phyloP scores from a whole-genome alignment of 495 filamentous ascomycete species.

The Neohortaea acidophila region DNA sequence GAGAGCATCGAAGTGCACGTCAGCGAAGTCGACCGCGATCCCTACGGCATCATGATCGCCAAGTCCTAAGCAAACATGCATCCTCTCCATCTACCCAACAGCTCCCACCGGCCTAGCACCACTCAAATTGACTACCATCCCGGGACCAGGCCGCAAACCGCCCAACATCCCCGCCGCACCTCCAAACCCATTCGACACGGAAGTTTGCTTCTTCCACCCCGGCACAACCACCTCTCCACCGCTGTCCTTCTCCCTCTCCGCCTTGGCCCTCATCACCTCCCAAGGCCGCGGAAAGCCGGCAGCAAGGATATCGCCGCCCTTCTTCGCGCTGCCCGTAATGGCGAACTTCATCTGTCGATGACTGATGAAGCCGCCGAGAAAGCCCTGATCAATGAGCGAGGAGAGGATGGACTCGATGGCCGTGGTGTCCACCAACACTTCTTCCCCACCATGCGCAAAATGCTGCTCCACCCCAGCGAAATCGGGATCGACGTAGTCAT shows the following conservation, averaged over 20 bases:
- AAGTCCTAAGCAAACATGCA: no score
- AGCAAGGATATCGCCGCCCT: constrained; percentile 31
- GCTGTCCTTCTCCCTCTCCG: constrained; percentile 20
- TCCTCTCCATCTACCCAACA: constrained; percentile 8
- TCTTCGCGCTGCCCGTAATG: constrained; percentile 58
- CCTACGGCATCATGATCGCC: constrained; percentile 50
- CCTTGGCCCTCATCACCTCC: constrained; percentile 36
- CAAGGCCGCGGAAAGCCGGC: constrained; percentile 50
- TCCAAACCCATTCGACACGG: not conserved
- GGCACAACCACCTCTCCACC: constrained; percentile 27
- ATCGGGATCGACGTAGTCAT: constrained; percentile 31
- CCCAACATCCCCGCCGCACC: not conserved
- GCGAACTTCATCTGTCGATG: constrained; percentile 62
- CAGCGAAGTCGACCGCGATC: constrained; percentile 68
- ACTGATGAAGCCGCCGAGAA: constrained; percentile 78
- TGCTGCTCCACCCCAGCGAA: constrained; percentile 28
- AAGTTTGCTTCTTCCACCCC: constrained; percentile 18
- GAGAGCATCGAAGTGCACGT: constrained; percentile 47
- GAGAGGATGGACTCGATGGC: constrained; percentile 68
- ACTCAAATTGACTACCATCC: constrained; percentile 37
- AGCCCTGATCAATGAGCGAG: constrained; percentile 60
- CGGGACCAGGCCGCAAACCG: constrained; percentile 23
- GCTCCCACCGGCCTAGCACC: constrained; percentile 38
- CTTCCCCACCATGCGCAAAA: constrained; percentile 34
- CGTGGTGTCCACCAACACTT: constrained; percentile 25